Percentiles rank a stretch among this genome's conserved stretches.
phyloP scores from a whole-genome alignment of 1,284 basidiomycete genomes.

The Puccinia triticina region DNA sequence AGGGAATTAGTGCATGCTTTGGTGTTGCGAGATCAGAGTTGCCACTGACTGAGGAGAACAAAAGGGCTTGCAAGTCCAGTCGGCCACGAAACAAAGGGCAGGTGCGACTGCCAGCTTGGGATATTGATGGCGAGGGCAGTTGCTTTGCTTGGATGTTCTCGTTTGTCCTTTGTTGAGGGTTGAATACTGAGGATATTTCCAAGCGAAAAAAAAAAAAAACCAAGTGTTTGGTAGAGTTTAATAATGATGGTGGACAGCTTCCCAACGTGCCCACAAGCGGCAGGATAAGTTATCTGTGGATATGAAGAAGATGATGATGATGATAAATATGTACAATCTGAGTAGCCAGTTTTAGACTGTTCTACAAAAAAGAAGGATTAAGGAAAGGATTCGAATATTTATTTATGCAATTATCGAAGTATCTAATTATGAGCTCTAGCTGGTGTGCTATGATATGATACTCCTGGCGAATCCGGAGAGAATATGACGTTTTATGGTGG shows the following conservation, averaged over 20 bases:
- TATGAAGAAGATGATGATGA: no score
- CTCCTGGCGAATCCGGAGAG: neutral
- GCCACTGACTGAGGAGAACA: neutral
- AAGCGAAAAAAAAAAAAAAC: no score
- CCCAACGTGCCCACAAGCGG: neutral
- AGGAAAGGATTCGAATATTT: neutral
- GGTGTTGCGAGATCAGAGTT: neutral
- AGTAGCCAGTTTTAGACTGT: neutral
- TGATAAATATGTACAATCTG: no score
- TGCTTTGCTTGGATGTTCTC: neutral
- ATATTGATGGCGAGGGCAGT: neutral
- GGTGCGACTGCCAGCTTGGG: neutral
- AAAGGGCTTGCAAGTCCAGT: neutral
- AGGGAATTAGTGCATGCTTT: neutral
- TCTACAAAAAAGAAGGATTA: neutral
- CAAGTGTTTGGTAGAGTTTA: neutral
- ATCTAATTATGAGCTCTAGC: no score
- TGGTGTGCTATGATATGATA: no score
- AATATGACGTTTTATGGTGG: no score
- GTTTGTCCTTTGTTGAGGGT: no score
- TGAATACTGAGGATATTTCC: no score
- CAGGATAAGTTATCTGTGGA: neutral
- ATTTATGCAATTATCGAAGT: no score
- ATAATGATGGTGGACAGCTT: conserved; percentile 9
- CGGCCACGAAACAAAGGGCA: neutral